Conservation (phyloP, 2,329 filamentous ascomycete genomes). For the Colletotrichum sp. region DNA sequence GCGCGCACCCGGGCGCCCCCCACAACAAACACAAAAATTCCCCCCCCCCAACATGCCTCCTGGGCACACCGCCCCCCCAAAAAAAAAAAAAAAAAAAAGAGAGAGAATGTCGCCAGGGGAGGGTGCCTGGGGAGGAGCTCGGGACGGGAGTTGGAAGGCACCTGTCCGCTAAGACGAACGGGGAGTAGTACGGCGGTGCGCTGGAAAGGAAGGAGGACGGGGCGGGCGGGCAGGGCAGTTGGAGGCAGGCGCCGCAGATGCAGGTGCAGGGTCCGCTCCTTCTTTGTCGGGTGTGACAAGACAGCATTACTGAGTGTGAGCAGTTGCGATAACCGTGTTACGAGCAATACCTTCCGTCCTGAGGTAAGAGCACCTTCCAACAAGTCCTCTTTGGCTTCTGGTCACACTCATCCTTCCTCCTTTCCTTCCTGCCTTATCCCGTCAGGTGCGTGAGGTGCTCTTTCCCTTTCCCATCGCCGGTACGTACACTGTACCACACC, state of each 20-base stretch:
- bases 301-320: background rate
- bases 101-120: background rate
- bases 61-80: no score
- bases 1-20: no score
- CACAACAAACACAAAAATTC: no score
- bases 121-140: background rate
- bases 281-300: background rate
- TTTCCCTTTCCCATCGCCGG: background rate
- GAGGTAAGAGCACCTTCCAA: background rate
- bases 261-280: background rate
- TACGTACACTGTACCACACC: no score
- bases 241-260: background rate
- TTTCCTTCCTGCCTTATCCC: background rate
- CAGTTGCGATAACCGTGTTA: background rate
- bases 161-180: background rate
- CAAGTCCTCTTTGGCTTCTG: background rate
- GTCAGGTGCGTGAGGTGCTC: background rate
- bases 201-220: background rate
- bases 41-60: no score
- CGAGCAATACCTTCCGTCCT: background rate
- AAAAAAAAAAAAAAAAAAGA: no score
- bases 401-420: background rate
- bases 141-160: background rate
- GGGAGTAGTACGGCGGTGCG: background rate
- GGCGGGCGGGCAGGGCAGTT: background rate